These are phyloP conservation scores for Tubosaeta sp. DNA, from an alignment of 768 basidiomycete species.

Conservation along the genomic window DNA sequence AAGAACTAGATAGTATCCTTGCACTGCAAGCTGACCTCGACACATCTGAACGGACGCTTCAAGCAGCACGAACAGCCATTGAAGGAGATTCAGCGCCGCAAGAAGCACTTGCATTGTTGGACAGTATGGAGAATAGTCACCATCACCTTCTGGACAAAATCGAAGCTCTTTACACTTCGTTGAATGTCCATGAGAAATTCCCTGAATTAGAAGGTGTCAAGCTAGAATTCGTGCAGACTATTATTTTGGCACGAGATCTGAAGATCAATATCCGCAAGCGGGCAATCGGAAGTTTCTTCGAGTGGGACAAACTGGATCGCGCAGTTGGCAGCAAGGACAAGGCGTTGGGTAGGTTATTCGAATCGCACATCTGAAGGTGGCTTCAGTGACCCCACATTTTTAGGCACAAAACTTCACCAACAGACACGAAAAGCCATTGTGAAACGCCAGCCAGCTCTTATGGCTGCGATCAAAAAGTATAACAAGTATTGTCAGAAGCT, in stretches of 20 bases:
- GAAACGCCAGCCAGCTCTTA: background rate
- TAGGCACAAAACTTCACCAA: conserved; percentile 6
- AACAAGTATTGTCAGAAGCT: conserved; percentile 27
- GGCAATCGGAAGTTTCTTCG: background rate
- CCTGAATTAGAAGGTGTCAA: background rate
- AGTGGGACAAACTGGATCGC: conserved; percentile 3
- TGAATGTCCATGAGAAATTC: background rate
- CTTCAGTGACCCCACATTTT: background rate
- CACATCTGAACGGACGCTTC: too few species aligned
- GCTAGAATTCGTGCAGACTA: background rate
- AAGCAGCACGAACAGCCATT: background rate
- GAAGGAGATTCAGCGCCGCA: background rate
- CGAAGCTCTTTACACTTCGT: background rate
- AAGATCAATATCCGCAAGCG: conserved; percentile 1
- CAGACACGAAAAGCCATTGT: background rate
- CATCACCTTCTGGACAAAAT: background rate
- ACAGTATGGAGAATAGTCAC: background rate
- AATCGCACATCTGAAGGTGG: background rate
- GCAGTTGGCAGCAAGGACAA: background rate
- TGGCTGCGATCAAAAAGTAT: conserved; percentile 18
- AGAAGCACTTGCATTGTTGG: background rate
- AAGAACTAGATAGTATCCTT: background rate
- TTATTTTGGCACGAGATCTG: background rate
- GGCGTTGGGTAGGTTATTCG: background rate
- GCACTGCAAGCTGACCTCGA: background rate